A percentile compares a stretch with the other conserved stretches of the same genome.
Evolutionary conservation across 768 basidiomycete genomes (phyloP).

Genomic region (Lactarius pseudohatsudake): DNA sequence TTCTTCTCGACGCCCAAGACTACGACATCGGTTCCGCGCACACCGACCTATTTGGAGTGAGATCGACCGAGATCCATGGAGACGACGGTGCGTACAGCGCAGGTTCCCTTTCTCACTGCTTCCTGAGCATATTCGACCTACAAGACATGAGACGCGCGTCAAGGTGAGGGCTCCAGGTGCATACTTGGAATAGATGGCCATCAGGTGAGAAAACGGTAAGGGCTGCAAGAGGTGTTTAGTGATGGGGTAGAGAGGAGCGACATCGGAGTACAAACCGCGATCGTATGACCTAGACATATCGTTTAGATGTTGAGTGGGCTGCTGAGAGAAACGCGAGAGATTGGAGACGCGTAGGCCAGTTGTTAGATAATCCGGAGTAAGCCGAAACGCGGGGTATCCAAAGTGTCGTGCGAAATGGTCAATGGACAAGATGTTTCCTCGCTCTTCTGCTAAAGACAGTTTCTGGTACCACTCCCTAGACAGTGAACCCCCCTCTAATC

Average conservation of each 20-base stretch:
- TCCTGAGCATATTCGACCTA: conserved; percentile 99
- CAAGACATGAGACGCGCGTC: conserved; percentile 30
- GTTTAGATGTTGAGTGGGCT: conserved; percentile 8
- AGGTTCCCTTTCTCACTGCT: conserved; percentile 95
- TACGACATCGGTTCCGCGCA: conserved; percentile 91
- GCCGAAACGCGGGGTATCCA: conserved; percentile 11
- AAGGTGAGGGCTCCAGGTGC: conserved; percentile 2
- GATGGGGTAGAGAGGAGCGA: not conserved
- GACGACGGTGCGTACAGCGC: conserved; percentile 65
- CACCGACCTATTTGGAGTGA: conserved; percentile 70
- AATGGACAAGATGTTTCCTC: not conserved
- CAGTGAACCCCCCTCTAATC: conserved; percentile 51
- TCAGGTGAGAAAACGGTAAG: conserved; percentile 98
- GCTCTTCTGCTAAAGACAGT: conserved; percentile 38
- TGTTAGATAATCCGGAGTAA: conserved; percentile 27
- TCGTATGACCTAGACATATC: conserved; percentile 93
- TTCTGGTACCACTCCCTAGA: conserved; percentile 64
- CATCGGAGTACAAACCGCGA: conserved; percentile 65
- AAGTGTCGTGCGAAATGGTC: not conserved
- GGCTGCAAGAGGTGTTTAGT: conserved; percentile 47
- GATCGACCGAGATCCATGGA: not conserved
- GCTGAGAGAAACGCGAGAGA: not conserved
- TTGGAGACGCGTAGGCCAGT: conserved; percentile 26
- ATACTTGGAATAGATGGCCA: conserved; percentile 96
- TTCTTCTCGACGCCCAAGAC: conserved; percentile 99